Evolutionary conservation across 2,329 filamentous ascomycete genomes (phyloP).

Genomic region (Hypoxylon sp.): DNA sequence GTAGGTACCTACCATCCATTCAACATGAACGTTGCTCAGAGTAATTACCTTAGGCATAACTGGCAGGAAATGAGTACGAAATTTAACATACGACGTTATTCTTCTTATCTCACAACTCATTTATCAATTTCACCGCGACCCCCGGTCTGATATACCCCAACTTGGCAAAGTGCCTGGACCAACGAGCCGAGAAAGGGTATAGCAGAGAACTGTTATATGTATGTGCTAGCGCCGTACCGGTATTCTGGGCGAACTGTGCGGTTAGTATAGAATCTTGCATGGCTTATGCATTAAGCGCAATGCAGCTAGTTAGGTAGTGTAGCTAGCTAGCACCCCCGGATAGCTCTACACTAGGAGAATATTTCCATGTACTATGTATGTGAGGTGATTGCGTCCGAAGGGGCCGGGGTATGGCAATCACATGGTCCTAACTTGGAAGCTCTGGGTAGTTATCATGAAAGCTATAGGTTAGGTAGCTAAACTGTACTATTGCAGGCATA

Average conservation of each 20-base stretch:
- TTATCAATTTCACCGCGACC: not conserved
- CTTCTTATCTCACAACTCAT: not conserved
- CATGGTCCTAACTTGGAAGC: not conserved
- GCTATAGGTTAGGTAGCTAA: not conserved
- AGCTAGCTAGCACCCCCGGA: not conserved
- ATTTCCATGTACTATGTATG: not conserved
- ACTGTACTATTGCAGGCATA: not conserved
- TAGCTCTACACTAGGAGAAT: not conserved
- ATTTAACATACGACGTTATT: slow-evolving; percentile 8
- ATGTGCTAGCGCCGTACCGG: slow-evolving; percentile 24
- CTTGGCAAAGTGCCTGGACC: not conserved
- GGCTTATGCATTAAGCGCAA: not conserved
- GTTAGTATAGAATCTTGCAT: not conserved
- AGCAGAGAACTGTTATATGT: slow-evolving; percentile 22
- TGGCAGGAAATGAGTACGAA: slow-evolving; percentile 13
- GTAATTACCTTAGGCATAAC: not conserved
- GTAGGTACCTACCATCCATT: not conserved
- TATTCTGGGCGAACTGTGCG: slow-evolving; percentile 18
- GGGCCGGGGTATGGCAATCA: not conserved
- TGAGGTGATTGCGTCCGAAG: not conserved
- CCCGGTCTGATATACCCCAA: slow-evolving; percentile 13
- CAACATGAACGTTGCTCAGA: not conserved
- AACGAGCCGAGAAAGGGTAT: slow-evolving; percentile 11
- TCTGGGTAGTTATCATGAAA: too few relatives aligned
- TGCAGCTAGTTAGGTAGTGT: not conserved